Conservation (phyloP, 2,329 filamentous ascomycete genomes). For the Ophiobolus disseminans region DNA sequence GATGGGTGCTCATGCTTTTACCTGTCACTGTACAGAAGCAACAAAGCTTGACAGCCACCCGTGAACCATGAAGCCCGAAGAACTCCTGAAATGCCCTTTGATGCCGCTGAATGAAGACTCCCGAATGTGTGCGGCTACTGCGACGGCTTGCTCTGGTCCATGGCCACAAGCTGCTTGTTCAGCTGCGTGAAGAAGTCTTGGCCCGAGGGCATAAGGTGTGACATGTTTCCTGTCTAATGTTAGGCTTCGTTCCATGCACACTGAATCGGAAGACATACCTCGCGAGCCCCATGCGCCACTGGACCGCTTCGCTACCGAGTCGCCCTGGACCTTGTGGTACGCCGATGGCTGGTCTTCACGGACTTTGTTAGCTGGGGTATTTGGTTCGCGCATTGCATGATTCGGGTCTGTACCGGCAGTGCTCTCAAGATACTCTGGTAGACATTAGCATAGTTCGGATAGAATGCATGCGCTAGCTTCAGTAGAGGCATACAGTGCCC, state of each 20-base stretch:
- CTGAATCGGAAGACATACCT: conserved; percentile 32
- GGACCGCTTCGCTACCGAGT: conserved; percentile 47
- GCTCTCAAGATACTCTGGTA: conserved; percentile 38
- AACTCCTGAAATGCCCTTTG: conserved; percentile 45
- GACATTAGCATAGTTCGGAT: conserved; percentile 24
- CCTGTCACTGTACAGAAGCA: conserved; percentile 21
- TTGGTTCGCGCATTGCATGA: conserved; percentile 6
- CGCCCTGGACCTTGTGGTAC: conserved; percentile 49
- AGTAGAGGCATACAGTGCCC: not conserved
- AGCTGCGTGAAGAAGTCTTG: conserved; percentile 56
- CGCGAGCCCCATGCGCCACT: conserved; percentile 51
- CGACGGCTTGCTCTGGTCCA: conserved; percentile 48
- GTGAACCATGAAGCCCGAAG: conserved; percentile 26
- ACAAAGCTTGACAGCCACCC: conserved; percentile 20
- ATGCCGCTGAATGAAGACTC: conserved; percentile 43
- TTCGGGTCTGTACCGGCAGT: conserved; percentile 30
- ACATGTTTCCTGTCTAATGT: conserved; percentile 41
- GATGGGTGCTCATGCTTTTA: conserved; percentile 25
- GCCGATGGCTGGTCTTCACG: conserved; percentile 37
- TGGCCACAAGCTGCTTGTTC: conserved; percentile 53
- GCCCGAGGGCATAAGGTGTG: conserved; percentile 53
- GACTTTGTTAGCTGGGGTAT: conserved; percentile 28
- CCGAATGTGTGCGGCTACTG: conserved; percentile 24
- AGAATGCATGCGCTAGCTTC: not conserved
- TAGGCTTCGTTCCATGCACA: conserved; percentile 9